Base-by-base conservation (phyloP, 352 stramenopile genomes). In the Phytophthora macrochlamydospora region DNA sequence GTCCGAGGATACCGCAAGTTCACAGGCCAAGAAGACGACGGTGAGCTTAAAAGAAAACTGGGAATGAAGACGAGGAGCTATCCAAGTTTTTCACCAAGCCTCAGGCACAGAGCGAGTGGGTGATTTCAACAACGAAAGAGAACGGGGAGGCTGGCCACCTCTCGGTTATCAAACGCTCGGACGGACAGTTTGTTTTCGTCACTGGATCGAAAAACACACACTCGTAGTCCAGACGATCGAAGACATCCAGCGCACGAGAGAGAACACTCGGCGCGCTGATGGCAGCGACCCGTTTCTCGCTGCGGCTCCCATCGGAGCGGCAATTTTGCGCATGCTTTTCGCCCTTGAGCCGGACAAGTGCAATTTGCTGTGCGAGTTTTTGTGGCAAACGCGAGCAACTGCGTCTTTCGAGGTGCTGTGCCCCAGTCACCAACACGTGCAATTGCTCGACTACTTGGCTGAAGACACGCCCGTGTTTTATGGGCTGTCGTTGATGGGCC, bases 131-230 rank as follows among this genome's bases (percentile, higher is more conserved):
- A 2, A 87, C 71, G 5, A 94, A 94, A 55, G 86, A 93, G 46
- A 94, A 94, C 52, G 86, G 86, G 44, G 86, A 94, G 48, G 83
- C 84, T 2, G 86, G 77, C 5, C 86, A 94, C 55, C 65, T 94
- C 30, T 69, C 84, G 1, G 83, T 94, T 38, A 66, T 94, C 14
- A 91, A 93, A 66, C 79, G 81, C 7, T 67, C 53, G 5, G 82
- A 93, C 49, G 82, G 81, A n/a, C 50, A 65, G 43, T 93, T 86
- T 37, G 56, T 94, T 2, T 93, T 88, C 65, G 78, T 85, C 9
- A 67, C 93, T 8, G 87, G 87, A 18, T 94, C 87, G 37, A 94
- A 94, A 73, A 94, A 93, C 62, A 92, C 84, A 28, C 87, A 94
- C 68, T 94, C 49, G 31, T 91, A 6, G 80, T 78, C 7, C 56